Conservation (phyloP, 2,329 filamentous ascomycete species). For the Colletotrichum cordylinicola region DNA sequence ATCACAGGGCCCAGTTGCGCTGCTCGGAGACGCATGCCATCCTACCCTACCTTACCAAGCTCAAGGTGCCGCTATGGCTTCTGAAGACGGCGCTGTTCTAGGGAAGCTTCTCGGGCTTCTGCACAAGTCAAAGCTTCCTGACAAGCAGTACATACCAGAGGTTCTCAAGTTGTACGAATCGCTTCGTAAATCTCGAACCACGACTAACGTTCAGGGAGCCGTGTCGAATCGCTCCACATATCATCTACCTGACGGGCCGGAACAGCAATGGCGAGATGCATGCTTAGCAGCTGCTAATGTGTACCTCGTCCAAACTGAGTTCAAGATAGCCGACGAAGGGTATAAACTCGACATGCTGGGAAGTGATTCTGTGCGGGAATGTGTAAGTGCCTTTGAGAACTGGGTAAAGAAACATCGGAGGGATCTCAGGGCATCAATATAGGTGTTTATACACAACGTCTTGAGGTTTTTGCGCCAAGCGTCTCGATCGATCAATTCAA, state of each 20-base stretch:
- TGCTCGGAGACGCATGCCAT: slow-evolving; percentile 12
- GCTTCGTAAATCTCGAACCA: background rate
- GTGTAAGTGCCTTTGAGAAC: background rate
- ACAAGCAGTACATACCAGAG: background rate
- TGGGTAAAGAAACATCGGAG: background rate
- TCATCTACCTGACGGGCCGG: background rate
- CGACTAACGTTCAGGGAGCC: background rate
- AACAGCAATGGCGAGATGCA: background rate
- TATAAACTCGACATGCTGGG: background rate
- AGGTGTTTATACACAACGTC: background rate
- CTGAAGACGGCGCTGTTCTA: slow-evolving; percentile 27
- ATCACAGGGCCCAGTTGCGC: slow-evolving; percentile 9
- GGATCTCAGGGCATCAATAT: background rate
- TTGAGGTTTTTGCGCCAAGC: background rate
- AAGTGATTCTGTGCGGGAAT: background rate
- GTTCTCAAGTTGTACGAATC: background rate
- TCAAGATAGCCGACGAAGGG: background rate
- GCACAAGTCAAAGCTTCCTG: background rate
- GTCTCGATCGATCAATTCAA: background rate
- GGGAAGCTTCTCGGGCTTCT: slow-evolving; percentile 30
- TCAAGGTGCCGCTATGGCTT: slow-evolving; percentile 28
- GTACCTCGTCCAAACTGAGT: background rate
- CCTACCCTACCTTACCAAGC: slow-evolving; percentile 27
- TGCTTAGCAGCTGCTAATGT: background rate
- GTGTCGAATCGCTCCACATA: background rate